A percentile compares a stretch with the other conserved stretches of the same genome.
These are phyloP conservation scores for Hemerocallis citrina DNA, from an alignment of 106 monocot genomes.

Conservation along the genomic window DNA sequence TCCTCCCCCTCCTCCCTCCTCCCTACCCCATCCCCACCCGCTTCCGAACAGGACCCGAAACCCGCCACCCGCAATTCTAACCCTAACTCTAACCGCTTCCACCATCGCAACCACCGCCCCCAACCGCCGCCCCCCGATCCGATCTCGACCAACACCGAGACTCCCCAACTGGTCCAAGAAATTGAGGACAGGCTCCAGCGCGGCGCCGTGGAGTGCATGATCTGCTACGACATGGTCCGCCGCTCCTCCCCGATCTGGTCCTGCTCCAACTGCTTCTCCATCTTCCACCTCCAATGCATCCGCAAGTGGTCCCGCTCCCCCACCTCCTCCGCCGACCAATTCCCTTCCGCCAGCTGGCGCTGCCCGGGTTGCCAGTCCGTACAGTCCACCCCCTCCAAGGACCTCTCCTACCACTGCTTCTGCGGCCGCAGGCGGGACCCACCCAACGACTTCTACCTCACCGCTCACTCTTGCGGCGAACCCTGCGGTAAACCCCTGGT, in stretches of 20 bases:
- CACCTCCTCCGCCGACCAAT: constrained; percentile 28
- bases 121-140: neutral
- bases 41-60: no score
- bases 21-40: neutral
- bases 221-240: constrained; percentile 91
- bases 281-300: constrained; percentile 88
- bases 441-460: constrained; percentile 77
- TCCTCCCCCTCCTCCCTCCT: neutral
- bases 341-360: constrained; percentile 48
- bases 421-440: constrained; percentile 67
- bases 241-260: constrained; percentile 87
- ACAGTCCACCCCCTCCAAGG: constrained; percentile 35
- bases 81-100: neutral
- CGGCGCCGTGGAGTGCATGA: constrained; percentile 95
- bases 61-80: neutral
- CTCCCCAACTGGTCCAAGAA: constrained; percentile 90
- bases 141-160: no score
- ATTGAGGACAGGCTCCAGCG: constrained; percentile 81
- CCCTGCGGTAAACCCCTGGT: constrained; percentile 70
- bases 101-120: neutral
- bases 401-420: constrained; percentile 72
- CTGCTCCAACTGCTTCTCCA: constrained; percentile 89
- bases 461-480: constrained; percentile 94
- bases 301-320: constrained; percentile 96
- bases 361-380: constrained; percentile 95